These are phyloP conservation scores for Cercospora sojina DNA, from an alignment of 2,329 filamentous ascomycete genomes.

Conservation along the genomic window DNA sequence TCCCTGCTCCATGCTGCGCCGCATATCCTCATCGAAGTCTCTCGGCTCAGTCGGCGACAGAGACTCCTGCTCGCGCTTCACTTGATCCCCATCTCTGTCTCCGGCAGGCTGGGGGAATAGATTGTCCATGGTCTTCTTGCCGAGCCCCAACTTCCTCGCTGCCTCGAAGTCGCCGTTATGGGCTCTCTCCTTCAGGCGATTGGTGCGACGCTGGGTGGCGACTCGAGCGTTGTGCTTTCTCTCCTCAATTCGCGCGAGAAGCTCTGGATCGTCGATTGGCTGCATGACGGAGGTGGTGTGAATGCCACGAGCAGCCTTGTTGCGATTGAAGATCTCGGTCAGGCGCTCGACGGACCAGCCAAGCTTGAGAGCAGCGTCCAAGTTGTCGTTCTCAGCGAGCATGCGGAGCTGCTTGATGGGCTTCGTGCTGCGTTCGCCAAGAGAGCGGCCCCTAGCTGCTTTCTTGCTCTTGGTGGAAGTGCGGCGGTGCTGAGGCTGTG, in stretches of 20 bases:
- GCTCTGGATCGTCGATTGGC: constrained; percentile 19
- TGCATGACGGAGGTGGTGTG: neutral
- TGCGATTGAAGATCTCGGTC: constrained; percentile 22
- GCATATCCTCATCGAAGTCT: neutral
- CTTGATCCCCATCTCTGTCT: neutral
- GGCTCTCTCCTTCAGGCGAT: constrained; percentile 17
- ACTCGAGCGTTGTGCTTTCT: constrained; percentile 16
- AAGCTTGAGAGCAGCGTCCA: constrained; percentile 23
- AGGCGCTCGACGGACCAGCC: constrained; percentile 23
- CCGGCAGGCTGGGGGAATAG: constrained; percentile 10
- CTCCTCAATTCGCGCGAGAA: constrained; percentile 16
- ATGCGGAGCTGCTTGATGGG: constrained; percentile 18
- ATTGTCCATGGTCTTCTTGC: constrained; percentile 18
- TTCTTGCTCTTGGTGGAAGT: neutral
- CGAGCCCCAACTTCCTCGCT: constrained; percentile 19
- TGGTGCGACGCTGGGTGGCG: constrained; percentile 13
- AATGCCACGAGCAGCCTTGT: constrained; percentile 15
- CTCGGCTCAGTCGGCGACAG: constrained; percentile 4
- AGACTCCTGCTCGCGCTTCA: neutral
- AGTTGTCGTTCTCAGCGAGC: constrained; percentile 13
- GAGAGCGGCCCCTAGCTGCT: constrained; percentile 17
- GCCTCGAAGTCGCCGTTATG: constrained; percentile 17
- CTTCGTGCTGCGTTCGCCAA: constrained; percentile 16
- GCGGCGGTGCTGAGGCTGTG: neutral
- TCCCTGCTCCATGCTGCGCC: neutral